Evolutionary conservation across 129 eudicot genomes (phyloP).

Genomic region (Dittrichia graveolens): DNA sequence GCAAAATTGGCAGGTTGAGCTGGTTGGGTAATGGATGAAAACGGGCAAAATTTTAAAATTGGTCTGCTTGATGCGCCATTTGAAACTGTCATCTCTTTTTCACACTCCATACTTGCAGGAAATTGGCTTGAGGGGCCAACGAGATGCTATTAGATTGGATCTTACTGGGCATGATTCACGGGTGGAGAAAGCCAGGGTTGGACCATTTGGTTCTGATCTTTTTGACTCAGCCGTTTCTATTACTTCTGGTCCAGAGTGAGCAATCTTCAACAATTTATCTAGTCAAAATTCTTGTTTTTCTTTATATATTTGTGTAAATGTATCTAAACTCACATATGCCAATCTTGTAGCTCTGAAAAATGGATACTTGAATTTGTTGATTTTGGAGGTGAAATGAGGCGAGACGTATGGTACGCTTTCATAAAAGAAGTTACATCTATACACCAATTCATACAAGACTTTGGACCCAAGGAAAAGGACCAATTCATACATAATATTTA

Average conservation of each 20-base stretch:
- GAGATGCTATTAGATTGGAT: slow-evolving; percentile 63
- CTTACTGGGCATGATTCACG: slow-evolving; percentile 59
- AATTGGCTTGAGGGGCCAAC: slow-evolving; percentile 52
- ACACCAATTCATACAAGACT: slow-evolving; percentile 60
- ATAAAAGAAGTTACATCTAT: slow-evolving; percentile 64
- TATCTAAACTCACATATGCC: not conserved
- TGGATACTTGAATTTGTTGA: slow-evolving; percentile 81
- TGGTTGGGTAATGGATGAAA: not conserved
- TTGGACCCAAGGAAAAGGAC: slow-evolving; percentile 69
- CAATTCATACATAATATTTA: slow-evolving; percentile 48
- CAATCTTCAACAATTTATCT: slow-evolving; percentile 58
- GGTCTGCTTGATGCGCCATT: not conserved
- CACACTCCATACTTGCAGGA: slow-evolving; percentile 40
- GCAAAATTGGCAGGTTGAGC: too few species aligned
- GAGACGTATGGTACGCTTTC: slow-evolving; percentile 83
- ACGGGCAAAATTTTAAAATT: not conserved
- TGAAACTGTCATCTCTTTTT: not conserved
- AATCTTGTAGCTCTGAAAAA: slow-evolving; percentile 24
- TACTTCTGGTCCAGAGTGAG: slow-evolving; percentile 88
- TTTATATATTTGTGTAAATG: slow-evolving; percentile 18
- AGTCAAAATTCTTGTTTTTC: slow-evolving; percentile 2
- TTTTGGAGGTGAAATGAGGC: slow-evolving; percentile 81
- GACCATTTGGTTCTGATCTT: slow-evolving; percentile 83
- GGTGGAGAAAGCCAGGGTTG: slow-evolving; percentile 78
- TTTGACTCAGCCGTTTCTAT: slow-evolving; percentile 93